Evolutionary conservation across 2,329 filamentous ascomycete species (phyloP).

Genomic region (Cordyceps pruinosa): DNA sequence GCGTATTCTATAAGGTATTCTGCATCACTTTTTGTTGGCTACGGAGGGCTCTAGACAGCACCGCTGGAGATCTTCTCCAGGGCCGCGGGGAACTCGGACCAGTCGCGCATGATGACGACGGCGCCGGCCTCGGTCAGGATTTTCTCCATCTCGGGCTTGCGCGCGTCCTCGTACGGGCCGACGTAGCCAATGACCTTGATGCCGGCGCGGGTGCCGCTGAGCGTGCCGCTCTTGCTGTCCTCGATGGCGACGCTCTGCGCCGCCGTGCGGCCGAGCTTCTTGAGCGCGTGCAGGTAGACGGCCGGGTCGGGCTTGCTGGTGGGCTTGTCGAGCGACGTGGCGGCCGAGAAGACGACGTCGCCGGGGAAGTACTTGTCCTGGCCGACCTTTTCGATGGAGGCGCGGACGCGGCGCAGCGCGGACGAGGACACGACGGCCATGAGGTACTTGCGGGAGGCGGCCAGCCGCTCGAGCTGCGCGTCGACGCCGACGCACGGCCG

Average conservation of each 20-base stretch:
- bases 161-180: slow-evolving; percentile 61
- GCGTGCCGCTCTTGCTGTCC: slow-evolving; percentile 80
- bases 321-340: slow-evolving; percentile 68
- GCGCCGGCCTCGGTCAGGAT: slow-evolving; percentile 55
- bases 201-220: slow-evolving; percentile 64
- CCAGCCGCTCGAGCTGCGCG: slow-evolving; percentile 59
- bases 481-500: slow-evolving; percentile 63
- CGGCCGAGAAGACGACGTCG: slow-evolving; percentile 73
- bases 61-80: slow-evolving; percentile 41
- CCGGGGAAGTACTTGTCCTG: slow-evolving; percentile 75
- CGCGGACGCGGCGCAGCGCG: slow-evolving; percentile 69
- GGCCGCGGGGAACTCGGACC: slow-evolving; percentile 46
- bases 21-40: not conserved
- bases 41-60: slow-evolving; percentile 18
- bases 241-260: slow-evolving; percentile 74
- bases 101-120: slow-evolving; percentile 53
- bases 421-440: slow-evolving; percentile 77
- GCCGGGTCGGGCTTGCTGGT: slow-evolving; percentile 87
- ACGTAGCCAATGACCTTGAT: slow-evolving; percentile 83
- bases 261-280: slow-evolving; percentile 64
- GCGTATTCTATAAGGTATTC: slow-evolving; percentile 8
- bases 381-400: slow-evolving; percentile 70
- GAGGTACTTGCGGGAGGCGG: slow-evolving; percentile 54
- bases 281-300: slow-evolving; percentile 73
- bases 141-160: slow-evolving; percentile 59